Percentiles rank a stretch among this genome's conserved stretches.
Conservation (phyloP, 2,329 filamentous ascomycete species). For the Iodosphaeria phyllophila region DNA sequence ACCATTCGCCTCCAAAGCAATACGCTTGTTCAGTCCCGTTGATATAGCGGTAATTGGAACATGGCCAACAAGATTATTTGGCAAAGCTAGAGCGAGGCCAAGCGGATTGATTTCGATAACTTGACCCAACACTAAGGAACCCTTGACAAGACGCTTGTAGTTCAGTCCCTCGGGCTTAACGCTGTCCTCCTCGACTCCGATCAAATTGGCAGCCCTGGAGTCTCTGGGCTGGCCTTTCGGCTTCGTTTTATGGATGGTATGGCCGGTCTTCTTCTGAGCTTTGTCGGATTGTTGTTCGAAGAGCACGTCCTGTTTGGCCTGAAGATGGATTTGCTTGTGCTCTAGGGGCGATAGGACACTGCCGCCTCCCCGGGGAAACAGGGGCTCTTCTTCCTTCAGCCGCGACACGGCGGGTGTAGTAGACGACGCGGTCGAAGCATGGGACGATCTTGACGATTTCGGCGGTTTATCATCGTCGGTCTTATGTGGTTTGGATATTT, state of each 20-base stretch:
- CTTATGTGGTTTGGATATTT: slow-evolving; percentile 22
- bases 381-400: slow-evolving; percentile 60
- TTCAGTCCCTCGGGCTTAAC: slow-evolving; percentile 74
- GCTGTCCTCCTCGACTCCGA: slow-evolving; percentile 31
- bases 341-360: slow-evolving; percentile 84
- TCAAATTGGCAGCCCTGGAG: slow-evolving; percentile 30
- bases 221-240: slow-evolving; percentile 31
- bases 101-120: slow-evolving; percentile 64
- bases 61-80: slow-evolving; percentile 84
- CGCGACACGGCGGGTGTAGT: slow-evolving; percentile 21
- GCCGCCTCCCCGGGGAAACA: slow-evolving; percentile 84
- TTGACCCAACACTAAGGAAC: slow-evolving; percentile 75
- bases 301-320: slow-evolving; percentile 79
- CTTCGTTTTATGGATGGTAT: slow-evolving; percentile 33
- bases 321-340: slow-evolving; percentile 87
- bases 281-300: slow-evolving; percentile 60
- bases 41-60: slow-evolving; percentile 88
- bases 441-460: slow-evolving; percentile 7
- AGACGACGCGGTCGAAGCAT: slow-evolving; percentile 8
- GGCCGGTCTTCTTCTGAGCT: slow-evolving; percentile 22
- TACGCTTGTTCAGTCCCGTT: slow-evolving; percentile 52
- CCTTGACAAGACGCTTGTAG: slow-evolving; percentile 76
- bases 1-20: slow-evolving; percentile 47
- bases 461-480: slow-evolving; percentile 11
- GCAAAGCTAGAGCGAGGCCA: slow-evolving; percentile 64